Evolutionary conservation across 148 eudicot species (phyloP), one percentile per base, ranked within the genome.

Genomic region (Vaccinium corymbosum): DNA sequence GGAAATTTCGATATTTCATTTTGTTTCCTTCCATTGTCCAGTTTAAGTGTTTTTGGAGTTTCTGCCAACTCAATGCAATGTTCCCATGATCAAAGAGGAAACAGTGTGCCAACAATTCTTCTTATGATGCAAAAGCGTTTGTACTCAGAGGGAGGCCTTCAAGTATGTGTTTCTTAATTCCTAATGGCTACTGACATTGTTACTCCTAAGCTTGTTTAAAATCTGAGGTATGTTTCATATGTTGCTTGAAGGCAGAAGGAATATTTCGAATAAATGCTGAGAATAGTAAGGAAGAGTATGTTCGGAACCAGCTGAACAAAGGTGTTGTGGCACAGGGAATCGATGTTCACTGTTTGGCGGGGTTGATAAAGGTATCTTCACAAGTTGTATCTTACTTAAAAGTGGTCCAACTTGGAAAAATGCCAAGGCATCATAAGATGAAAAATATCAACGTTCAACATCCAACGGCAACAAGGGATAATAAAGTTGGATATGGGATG

Each of bases 61-160:
- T 94, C 98, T 86, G 92, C 94, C 52, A 89, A 89, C 86, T 95
- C 98, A n/a, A 94, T 95, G 98, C 98, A 94, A 70, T 92, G 96
- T 83, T 89, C 93, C 13, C 88, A 88, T 56, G 98, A 95, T 85
- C 90, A 85, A 53, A 89, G 93, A 85, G 97, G 98, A 59, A 95
- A 94, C 82, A 91, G 97, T 70, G 95, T 95, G 66, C 98, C 98
- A 4, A 94, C 93, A 14, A 91, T 95, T 87, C 97, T 95, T 57
- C 87, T 94, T 20, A 85, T 86, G 93, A 86, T 95, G 97, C 98
- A 95, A 83, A 85, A 87, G 78, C 91, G 89, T 3, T 82, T 95
- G 84, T 95, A 94, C 85, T 80, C 88, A 50, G 92, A 87, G 85
- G 94, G 93, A 29, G 98, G 98, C 70, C 98, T 95, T 86, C 87